phyloP scores from a whole-genome alignment of 1,139 yeast species.

The Saccharomyces hybrid region DNA sequence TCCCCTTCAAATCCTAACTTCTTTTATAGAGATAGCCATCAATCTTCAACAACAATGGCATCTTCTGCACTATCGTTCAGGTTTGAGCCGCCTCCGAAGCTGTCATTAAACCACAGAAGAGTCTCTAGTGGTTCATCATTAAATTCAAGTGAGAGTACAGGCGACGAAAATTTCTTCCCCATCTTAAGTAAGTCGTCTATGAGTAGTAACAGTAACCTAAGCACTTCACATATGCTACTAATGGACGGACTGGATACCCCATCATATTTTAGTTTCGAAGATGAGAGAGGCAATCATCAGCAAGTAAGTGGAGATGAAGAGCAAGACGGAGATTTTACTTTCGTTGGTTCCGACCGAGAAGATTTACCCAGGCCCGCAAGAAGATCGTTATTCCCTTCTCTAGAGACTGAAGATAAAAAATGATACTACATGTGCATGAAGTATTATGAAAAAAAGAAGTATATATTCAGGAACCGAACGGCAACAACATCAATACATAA shows the following conservation, averaged over 20 bases:
- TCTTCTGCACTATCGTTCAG: slow-evolving; percentile 11
- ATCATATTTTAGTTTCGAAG: slow-evolving; percentile 18
- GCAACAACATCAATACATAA: background rate
- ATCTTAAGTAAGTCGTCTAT: slow-evolving; percentile 6
- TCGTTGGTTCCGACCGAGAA: background rate
- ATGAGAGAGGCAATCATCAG: slow-evolving; percentile 11
- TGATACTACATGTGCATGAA: background rate
- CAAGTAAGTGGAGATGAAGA: slow-evolving; percentile 11
- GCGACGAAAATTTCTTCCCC: slow-evolving; percentile 9
- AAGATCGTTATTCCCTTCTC: slow-evolving; percentile 10
- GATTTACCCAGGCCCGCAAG: slow-evolving; percentile 9
- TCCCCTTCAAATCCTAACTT: background rate
- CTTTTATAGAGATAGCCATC: background rate
- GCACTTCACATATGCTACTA: slow-evolving; percentile 12
- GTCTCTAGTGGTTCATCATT: slow-evolving; percentile 7
- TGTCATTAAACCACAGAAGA: slow-evolving; percentile 10
- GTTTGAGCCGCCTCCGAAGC: slow-evolving; percentile 25
- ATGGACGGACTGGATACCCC: slow-evolving; percentile 15
- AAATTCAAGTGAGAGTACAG: slow-evolving; percentile 8
- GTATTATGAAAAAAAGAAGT: background rate
- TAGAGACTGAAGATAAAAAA: slow-evolving; percentile 3
- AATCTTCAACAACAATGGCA: background rate
- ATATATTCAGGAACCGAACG: background rate
- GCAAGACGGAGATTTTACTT: background rate
- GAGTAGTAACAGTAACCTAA: slow-evolving; percentile 12